Evolutionary conservation across 805 yeast species (phyloP), one percentile per base, ranked within the genome.

Genomic region (Candida sonorensis): DNA sequence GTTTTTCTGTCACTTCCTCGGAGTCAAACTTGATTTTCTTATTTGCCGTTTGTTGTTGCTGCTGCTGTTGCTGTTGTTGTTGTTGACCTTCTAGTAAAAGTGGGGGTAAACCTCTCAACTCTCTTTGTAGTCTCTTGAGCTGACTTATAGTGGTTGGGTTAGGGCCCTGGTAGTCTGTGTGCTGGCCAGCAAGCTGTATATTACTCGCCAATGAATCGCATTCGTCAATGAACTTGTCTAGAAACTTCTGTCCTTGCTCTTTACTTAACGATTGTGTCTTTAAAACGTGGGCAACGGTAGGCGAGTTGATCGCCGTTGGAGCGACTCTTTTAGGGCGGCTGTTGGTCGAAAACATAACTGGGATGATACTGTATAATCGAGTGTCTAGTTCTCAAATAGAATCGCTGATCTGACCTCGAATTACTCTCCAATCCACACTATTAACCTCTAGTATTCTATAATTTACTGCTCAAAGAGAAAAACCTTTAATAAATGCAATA

Each of bases 221-320:
- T 10, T 45, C 46, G 9, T 35, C 39, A 15, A 55, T 43, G 36
- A 53, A 56, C 17, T 40, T 34, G 27, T 44, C 53, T 23, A 56
- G 26, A 16, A 49, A 29, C 21, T 26, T 30, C 34, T 50, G 56
- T 1, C 51, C 50, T 29, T 45, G 44, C 5, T 46, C 50, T 14
- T 35, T 31, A 7, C 38, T 41, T 13, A 56, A 17, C 4, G 46
- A 26, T 4, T 20, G 33, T 1, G 45, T 23, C 18, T 31, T 37
- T 16, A 45, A 18, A 5, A 66, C 53, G 14, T 56, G 61, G 3
- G 66, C 51, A 16, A 64, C 53, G 1, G 69, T 66, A 8, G 80
- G 77, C 2, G 66, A 57, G 35, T 69, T 68, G 17, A 72, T 64
- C 1, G 72, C 67, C 6, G 68, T 61, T 17, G 63, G 62, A 11